Base-by-base conservation (phyloP, 192 early-diverging fungal species). In the Cladochytrium replicatum region DNA sequence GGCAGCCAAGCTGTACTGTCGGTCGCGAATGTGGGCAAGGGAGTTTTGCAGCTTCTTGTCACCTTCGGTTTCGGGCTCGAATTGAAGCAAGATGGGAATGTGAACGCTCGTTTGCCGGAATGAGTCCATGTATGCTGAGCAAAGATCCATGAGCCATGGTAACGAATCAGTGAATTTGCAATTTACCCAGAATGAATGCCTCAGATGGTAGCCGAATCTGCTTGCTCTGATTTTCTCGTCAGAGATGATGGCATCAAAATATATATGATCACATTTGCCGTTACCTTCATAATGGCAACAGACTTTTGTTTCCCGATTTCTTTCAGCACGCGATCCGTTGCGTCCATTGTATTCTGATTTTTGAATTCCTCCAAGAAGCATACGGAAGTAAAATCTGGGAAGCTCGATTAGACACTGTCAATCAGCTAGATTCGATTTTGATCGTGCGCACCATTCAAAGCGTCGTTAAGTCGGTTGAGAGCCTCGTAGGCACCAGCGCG, bases 341-440 rank as follows among this genome's bases (percentile, higher is more conserved):
- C 71, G 28, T 71, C 63, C 8, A 87, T 69, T 7, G 86, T 81
- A 40, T 70, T 53, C 27, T 84, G 82, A 67, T 93, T 94, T 44
- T 84, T 87, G 73, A 96, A 97, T 32, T 87, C 85, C 43, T 94
- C 93, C 6, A 99, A 71, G 54, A 97, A 92, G 61, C 92, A 96
- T 6, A 89, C 80, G 0, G 84, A 84, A 3, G 89, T 94, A 48
- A 83, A 93, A 60, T 96, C 89, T 71, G 25, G 31, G 13, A 60
- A 6, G 8, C 3, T 50, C 44, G 11, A 19, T 55, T 41, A 22
- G 67, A 78, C 73, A 55, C 78, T 70, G 43, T 77, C 64, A 48
- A 73, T 7, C 37, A 46, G 2, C 13, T 0, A 29, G 19, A 8
- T 15, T 23, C 26, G 30, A 46, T n/a, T n/a, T n/a, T n/a, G n/a